These are phyloP conservation scores for Zymoseptoria passerinii DNA, from an alignment of 2,329 filamentous ascomycete species.

Conservation along the genomic window DNA sequence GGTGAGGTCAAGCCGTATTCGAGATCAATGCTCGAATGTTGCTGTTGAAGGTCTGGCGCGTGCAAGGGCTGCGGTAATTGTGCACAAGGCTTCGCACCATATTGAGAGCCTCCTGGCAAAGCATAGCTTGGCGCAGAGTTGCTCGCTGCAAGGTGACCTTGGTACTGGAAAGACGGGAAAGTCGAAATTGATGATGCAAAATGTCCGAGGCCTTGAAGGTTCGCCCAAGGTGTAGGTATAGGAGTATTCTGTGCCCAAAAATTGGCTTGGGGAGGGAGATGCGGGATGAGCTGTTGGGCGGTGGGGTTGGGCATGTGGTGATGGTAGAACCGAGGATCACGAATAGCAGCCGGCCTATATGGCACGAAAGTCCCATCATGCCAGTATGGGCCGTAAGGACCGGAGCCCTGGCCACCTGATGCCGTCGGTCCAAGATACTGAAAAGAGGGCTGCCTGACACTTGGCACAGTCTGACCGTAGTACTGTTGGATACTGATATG, in stretches of 20 bases:
- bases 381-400: conserved; percentile 55
- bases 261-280: conserved; percentile 6
- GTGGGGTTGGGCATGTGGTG: conserved; percentile 16
- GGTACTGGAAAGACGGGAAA: neutral
- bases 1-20: conserved; percentile 37
- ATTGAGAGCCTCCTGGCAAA: neutral
- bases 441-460: conserved; percentile 50
- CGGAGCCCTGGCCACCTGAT: conserved; percentile 47
- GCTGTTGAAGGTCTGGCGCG: neutral
- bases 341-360: conserved; percentile 50
- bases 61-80: neutral
- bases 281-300: neutral
- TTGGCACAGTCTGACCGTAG: conserved; percentile 46
- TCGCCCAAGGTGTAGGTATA: conserved; percentile 8
- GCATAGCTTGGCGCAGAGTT: neutral
- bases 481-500: conserved; percentile 26
- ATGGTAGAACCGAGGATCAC: conserved; percentile 43
- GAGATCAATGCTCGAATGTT: conserved; percentile 6
- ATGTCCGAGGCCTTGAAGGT: conserved; percentile 2
- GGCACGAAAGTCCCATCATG: conserved; percentile 54
- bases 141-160: neutral
- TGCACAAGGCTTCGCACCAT: neutral
- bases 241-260: conserved; percentile 18
- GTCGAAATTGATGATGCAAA: conserved; percentile 7
- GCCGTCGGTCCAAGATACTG: conserved; percentile 53